These are phyloP conservation scores for Colletotrichum sp. DNA, from an alignment of 2,329 filamentous ascomycete species.

Conservation along the genomic window DNA sequence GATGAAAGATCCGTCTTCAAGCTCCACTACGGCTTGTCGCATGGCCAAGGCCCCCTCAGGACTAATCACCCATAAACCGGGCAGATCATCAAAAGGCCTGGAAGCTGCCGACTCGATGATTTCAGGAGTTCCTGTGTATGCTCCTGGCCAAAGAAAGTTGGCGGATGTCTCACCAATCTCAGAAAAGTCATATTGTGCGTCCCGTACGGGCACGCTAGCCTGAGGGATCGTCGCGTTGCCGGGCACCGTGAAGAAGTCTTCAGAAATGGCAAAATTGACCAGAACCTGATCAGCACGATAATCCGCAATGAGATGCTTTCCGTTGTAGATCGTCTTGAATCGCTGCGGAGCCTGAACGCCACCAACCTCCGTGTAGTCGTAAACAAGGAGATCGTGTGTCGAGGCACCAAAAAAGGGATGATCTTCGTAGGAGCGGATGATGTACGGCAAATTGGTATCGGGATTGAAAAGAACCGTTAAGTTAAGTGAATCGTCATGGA, in stretches of 20 bases:
- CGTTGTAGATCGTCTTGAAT: conserved; percentile 10
- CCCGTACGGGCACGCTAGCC: neutral
- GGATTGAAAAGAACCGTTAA: neutral
- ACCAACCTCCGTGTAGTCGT: conserved; percentile 7
- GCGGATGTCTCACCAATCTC: conserved; percentile 18
- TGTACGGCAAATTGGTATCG: neutral
- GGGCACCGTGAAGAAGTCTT: neutral
- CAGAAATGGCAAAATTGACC: neutral
- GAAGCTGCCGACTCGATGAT: neutral
- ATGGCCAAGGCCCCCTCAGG: neutral
- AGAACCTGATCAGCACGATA: neutral
- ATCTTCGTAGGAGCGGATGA: conserved; percentile 13
- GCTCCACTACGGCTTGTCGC: conserved; percentile 19
- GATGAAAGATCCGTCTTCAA: conserved; percentile 14
- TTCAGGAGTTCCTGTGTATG: conserved; percentile 9
- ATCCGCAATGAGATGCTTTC: neutral
- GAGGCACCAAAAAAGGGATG: conserved; percentile 16
- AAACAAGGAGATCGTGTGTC: conserved; percentile 14
- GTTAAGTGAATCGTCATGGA: neutral
- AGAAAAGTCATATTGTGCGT: neutral
- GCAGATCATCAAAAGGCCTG: neutral
- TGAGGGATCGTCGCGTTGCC: neutral
- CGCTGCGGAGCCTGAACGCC: conserved; percentile 4
- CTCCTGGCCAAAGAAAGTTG: conserved; percentile 12
- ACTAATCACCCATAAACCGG: neutral